Conservation (phyloP, 805 yeast species). For the Wickerhamiella nectarea region DNA sequence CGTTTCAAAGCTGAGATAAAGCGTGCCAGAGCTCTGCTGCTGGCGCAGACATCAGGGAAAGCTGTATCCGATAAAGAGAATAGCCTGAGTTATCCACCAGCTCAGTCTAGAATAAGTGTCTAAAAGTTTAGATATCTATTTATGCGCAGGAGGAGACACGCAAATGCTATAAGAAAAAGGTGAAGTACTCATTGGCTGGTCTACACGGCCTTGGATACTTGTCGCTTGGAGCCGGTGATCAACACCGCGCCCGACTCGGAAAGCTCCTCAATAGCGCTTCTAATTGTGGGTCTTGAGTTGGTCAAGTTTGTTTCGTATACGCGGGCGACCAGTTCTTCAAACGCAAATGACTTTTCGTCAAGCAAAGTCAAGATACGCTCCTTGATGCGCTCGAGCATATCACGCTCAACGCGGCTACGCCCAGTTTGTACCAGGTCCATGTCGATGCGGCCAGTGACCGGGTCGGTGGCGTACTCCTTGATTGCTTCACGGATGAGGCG, state of each 20-base stretch:
- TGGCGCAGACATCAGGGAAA: too few relatives aligned
- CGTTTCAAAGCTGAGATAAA: too few relatives aligned
- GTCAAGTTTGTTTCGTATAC: constrained; percentile 13
- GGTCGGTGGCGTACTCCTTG: constrained; percentile 97
- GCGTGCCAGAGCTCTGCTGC: too few relatives aligned
- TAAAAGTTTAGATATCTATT: too few relatives aligned
- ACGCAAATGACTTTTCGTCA: constrained; percentile 11
- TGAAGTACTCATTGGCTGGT: too few relatives aligned
- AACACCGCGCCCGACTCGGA: constrained; percentile 5
- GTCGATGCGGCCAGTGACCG: constrained; percentile 89
- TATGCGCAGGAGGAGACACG: too few relatives aligned
- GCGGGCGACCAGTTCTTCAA: constrained; percentile 16
- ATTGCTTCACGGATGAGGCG: constrained; percentile 86
- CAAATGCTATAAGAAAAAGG: too few relatives aligned
- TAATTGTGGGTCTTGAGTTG: constrained; percentile 1
- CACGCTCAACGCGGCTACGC: constrained; percentile 5
- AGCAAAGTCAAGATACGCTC: constrained; percentile 13
- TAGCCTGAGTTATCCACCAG: too few relatives aligned
- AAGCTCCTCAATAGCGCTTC: constrained; percentile 8
- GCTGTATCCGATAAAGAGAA: too few relatives aligned
- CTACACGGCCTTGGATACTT: not conserved
- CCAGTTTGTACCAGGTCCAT: constrained; percentile 97
- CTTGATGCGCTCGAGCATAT: constrained; percentile 11
- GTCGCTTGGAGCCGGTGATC: not conserved
- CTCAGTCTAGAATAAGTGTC: too few relatives aligned